These are phyloP conservation scores for Passiflora organensis DNA, from an alignment of 345 rosid genomes.

Conservation along the genomic window DNA sequence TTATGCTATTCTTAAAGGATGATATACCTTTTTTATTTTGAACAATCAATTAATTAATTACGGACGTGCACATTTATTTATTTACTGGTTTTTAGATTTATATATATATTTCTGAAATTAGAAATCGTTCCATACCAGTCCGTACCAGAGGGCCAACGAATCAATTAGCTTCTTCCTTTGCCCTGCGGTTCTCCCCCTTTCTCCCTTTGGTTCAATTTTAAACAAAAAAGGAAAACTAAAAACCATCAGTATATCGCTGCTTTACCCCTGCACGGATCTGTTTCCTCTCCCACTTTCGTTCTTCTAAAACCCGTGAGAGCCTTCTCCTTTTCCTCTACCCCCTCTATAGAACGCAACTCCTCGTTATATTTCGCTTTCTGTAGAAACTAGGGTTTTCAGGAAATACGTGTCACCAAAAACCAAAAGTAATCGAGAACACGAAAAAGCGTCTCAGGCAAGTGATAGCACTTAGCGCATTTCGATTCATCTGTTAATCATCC, in stretches of 20 bases:
- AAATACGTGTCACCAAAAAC: neutral
- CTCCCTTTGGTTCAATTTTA: slow-evolving; percentile 29
- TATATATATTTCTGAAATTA: no score
- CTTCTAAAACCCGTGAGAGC: slow-evolving; percentile 16
- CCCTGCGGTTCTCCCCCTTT: neutral
- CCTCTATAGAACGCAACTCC: no score
- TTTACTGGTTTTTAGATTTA: no score
- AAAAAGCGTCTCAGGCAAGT: slow-evolving; percentile 29
- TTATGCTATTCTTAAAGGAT: no score
- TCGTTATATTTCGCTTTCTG: neutral
- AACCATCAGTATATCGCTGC: slow-evolving; percentile 1
- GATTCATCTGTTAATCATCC: neutral
- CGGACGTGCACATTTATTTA: no score
- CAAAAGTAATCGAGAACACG: neutral
- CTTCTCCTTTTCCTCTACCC: neutral
- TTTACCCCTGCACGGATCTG: slow-evolving; percentile 18
- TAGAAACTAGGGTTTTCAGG: slow-evolving; percentile 39
- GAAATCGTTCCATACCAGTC: no score
- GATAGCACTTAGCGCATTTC: neutral
- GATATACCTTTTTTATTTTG: no score
- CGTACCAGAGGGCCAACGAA: no score
- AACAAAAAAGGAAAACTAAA: neutral
- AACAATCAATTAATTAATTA: no score
- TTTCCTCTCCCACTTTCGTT: slow-evolving; percentile 13
- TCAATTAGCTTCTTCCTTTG: neutral